These are phyloP conservation scores for Suillus decipiens DNA, from an alignment of 768 basidiomycete species.

Conservation along the genomic window DNA sequence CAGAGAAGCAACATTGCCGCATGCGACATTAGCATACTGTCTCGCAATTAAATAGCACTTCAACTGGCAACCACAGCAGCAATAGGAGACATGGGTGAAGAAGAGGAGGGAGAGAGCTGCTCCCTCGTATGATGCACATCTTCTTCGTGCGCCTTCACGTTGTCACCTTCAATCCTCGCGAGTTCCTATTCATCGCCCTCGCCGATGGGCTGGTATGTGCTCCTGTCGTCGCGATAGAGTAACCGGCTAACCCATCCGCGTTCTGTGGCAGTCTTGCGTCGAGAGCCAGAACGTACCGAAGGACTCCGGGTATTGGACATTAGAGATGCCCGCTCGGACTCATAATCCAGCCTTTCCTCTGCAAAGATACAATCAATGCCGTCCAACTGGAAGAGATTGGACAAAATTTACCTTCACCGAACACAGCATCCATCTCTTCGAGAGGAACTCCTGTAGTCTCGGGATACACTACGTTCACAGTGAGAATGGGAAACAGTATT, in stretches of 20 bases:
- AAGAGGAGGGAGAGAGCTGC: conserved; percentile 18
- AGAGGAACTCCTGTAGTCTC: conserved; percentile 86
- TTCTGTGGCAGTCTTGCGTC: conserved; percentile 23
- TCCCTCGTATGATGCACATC: conserved; percentile 17
- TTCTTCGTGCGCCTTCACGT: conserved; percentile 29
- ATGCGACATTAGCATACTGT: conserved; percentile 11
- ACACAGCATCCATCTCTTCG: conserved; percentile 90
- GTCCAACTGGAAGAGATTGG: conserved; percentile 18
- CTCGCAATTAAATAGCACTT: conserved; percentile 15
- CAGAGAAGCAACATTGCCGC: conserved; percentile 11
- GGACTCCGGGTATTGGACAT: conserved; percentile 40
- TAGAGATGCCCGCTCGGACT: conserved; percentile 61
- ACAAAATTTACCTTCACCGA: conserved; percentile 68
- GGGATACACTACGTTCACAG: conserved; percentile 63
- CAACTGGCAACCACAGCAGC: conserved; percentile 10
- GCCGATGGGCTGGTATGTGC: conserved; percentile 49
- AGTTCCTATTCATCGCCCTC: conserved; percentile 57
- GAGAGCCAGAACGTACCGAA: conserved; percentile 32
- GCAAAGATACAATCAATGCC: conserved; percentile 19
- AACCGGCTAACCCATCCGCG: conserved; percentile 54
- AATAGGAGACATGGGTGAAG: conserved; percentile 16
- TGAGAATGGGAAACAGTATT: conserved; percentile 13
- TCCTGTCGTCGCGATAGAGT: conserved; percentile 44
- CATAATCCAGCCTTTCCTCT: conserved; percentile 67
- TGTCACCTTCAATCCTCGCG: conserved; percentile 49